Evolutionary conservation across 2,329 filamentous ascomycete genomes (phyloP).

Genomic region (Aspergillus tanneri): DNA sequence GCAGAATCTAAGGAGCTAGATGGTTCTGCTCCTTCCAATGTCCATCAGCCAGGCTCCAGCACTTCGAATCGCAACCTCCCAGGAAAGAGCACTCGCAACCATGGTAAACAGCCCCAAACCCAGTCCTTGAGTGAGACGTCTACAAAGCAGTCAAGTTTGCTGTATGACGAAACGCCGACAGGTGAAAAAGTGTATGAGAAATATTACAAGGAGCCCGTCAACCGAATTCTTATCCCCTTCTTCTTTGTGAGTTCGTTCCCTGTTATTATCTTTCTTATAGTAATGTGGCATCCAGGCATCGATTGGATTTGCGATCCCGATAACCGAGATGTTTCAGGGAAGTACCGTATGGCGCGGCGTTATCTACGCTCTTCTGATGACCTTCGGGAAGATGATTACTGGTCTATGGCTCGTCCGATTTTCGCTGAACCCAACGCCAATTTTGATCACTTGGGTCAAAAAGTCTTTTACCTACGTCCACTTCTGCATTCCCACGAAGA

Average conservation of each 20-base stretch:
- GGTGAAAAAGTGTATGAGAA: constrained; percentile 42
- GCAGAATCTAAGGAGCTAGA: constrained; percentile 3
- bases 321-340: constrained; percentile 65
- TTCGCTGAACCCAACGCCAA: constrained; percentile 15
- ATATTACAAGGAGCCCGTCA: constrained; percentile 48
- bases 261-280: background rate
- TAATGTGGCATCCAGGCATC: constrained; percentile 43
- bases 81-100: background rate
- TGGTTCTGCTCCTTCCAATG: too few relatives aligned
- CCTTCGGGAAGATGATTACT: constrained; percentile 60
- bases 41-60: background rate
- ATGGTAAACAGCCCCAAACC: background rate
- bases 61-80: background rate
- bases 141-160: background rate
- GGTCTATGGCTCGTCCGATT: constrained; percentile 58
- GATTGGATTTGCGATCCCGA: constrained; percentile 76
- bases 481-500: constrained; percentile 8
- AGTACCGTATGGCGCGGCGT: constrained; percentile 69
- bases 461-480: constrained; percentile 1
- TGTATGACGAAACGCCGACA: constrained; percentile 12
- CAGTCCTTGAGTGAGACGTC: background rate
- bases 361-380: constrained; percentile 71
- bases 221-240: constrained; percentile 63
- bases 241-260: constrained; percentile 62
- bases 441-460: constrained; percentile 8